Evolutionary conservation across 2,329 filamentous ascomycete genomes (phyloP), one percentile per base, ranked within the genome.

Genomic region (Aspergillus sclerotialis): DNA sequence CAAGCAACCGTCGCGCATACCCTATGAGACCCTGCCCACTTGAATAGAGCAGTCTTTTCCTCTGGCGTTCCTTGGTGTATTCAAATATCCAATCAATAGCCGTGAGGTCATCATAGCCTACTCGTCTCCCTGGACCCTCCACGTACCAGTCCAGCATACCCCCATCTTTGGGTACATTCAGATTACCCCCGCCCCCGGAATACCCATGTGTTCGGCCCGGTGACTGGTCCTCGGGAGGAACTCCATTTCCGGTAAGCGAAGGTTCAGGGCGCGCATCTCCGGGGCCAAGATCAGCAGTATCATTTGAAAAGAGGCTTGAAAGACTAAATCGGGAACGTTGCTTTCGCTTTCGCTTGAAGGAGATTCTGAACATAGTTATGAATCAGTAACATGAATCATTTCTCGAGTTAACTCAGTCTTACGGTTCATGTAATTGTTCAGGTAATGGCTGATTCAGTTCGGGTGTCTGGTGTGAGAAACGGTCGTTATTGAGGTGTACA

Each of bases 51-150:
- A 83, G 75, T n/a, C 87, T 78, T 51, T 93, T 67, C 15, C 92
- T 78, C 60, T 94, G 87, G 13, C 92, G 78, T 65, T 98, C 92
- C 61, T 95, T 95, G 33, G 85, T 92, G 56, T 96, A 94, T 62
- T 98, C 92, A 52, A 94, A 96, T 56, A 96, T 96, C 92, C 92
- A 98, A 67, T 98, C 92, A 58, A 98, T 98, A 38, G 92, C 90
- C 11, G 90, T 95, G 58, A 95, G 71, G 64, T 98, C 84, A 55
- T 95, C 90, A 65, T 98, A 98, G 35, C 85, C 90, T 24, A 95
- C 89, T 53, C 92, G 78, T 34, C 87, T 78, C 1, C 89, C 89
- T 0, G 86, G 88, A 1, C 87, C 88, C 61, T 95, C 90, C 30
- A 82, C 74, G 56, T 93, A 84, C 90, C 90, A 96, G 60, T 96